phyloP scores from a whole-genome alignment of 2,329 filamentous ascomycete genomes.

The Apiospora malaysiana region DNA sequence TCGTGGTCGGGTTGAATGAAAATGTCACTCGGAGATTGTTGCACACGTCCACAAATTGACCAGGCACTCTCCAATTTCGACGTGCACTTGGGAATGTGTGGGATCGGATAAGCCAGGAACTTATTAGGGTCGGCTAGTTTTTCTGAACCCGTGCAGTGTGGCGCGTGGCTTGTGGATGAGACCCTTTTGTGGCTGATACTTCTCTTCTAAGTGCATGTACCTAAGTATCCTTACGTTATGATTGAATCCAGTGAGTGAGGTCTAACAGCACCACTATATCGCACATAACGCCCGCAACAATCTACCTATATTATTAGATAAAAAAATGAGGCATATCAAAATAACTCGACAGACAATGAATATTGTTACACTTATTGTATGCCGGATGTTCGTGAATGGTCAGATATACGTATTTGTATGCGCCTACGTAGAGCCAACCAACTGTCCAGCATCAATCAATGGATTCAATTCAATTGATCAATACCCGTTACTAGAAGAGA shows the following conservation, averaged over 20 bases:
- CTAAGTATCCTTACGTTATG: background rate
- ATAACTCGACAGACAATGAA: background rate
- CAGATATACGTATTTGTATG: background rate
- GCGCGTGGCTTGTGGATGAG: background rate
- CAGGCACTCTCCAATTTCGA: conserved; percentile 14
- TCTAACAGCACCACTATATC: background rate
- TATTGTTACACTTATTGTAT: background rate
- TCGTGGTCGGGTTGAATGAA: conserved; percentile 32
- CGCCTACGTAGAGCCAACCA: background rate
- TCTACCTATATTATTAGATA: too few relatives aligned
- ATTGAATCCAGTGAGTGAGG: background rate
- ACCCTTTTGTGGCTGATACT: background rate
- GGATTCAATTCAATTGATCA: too few relatives aligned
- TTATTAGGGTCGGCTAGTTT: conserved; percentile 18
- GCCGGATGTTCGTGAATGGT: background rate
- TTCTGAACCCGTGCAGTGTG: conserved; percentile 3
- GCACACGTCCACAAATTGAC: conserved; percentile 18
- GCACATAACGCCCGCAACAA: background rate
- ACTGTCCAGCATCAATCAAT: background rate
- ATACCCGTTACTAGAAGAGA: background rate
- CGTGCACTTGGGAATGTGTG: conserved; percentile 17
- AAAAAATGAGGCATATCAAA: background rate
- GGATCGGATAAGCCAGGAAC: conserved; percentile 15
- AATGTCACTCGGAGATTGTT: conserved; percentile 17
- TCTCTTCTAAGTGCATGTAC: conserved; percentile 11